Conservation (phyloP, 148 eudicot genomes). For the Heliosperma pusillum region DNA sequence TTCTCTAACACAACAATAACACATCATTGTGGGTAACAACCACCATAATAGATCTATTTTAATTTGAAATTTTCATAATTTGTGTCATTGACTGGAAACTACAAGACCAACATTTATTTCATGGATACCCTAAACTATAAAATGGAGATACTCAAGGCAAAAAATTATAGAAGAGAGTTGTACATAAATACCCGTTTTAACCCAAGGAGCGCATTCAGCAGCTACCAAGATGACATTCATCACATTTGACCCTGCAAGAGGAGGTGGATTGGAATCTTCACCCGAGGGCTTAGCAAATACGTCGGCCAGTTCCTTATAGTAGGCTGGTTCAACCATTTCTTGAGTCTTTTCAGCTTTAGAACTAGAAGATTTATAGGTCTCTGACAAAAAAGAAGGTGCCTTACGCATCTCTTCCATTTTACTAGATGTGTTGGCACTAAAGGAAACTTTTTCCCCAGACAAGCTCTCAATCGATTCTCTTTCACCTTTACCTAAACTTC, state of each 20-base stretch:
- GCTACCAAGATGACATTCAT: conserved; percentile 94
- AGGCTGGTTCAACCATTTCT: conserved; percentile 31
- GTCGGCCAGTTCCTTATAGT: conserved; percentile 26
- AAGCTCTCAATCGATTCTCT: conserved; percentile 21
- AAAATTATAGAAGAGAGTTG: background rate
- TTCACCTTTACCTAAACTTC: conserved; percentile 20
- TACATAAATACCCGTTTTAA: conserved; percentile 60
- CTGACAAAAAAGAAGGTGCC: conserved; percentile 34
- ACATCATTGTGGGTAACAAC: background rate
- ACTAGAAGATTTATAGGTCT: conserved; percentile 27
- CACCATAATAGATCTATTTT: background rate
- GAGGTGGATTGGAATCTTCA: conserved; percentile 69
- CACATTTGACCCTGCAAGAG: conserved; percentile 81
- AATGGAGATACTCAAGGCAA: background rate
- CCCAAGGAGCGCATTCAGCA: conserved; percentile 93
- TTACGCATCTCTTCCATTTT: conserved; percentile 22
- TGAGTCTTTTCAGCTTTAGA: conserved; percentile 30
- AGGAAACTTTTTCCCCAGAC: conserved; percentile 14
- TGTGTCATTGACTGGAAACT: background rate
- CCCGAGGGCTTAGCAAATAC: conserved; percentile 30
- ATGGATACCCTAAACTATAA: background rate
- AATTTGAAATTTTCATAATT: background rate
- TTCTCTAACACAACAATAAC: background rate
- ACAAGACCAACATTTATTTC: background rate
- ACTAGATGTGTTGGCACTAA: conserved; percentile 12